Percentiles rank a stretch among this genome's conserved stretches.
Conservation (phyloP, 768 basidiomycete species). For the Neoboletus magnificus region DNA sequence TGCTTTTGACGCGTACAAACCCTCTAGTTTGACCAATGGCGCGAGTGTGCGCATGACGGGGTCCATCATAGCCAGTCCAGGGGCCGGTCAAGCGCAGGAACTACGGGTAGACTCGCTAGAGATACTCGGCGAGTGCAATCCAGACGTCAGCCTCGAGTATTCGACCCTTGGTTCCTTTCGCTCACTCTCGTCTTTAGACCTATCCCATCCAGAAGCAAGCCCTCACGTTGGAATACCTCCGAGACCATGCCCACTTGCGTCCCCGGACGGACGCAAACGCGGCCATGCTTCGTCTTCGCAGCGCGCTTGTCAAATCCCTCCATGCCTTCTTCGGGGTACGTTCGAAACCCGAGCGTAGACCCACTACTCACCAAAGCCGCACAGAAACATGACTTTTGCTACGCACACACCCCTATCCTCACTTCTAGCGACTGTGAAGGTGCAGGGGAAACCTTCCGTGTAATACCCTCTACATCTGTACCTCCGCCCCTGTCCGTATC, state of each 20-base stretch:
- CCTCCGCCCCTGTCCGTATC: too few species aligned
- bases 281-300: slow-evolving; percentile 73
- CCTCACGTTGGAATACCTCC: slow-evolving; percentile 72
- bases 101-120: slow-evolving; percentile 46
- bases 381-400: slow-evolving; percentile 74
- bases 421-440: slow-evolving; percentile 95
- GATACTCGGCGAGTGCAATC: slow-evolving; percentile 54
- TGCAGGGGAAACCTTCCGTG: slow-evolving; percentile 86
- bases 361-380: slow-evolving; percentile 8
- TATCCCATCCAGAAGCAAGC: slow-evolving; percentile 94
- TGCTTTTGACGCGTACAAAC: slow-evolving; percentile 3
- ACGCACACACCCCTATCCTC: slow-evolving; percentile 82
- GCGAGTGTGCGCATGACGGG: slow-evolving; percentile 52
- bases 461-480: slow-evolving; percentile 38
- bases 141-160: slow-evolving; percentile 40
- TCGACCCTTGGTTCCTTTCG: background rate
- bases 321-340: slow-evolving; percentile 71
- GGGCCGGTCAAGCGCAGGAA: slow-evolving; percentile 51
- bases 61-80: slow-evolving; percentile 43
- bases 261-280: slow-evolving; percentile 70
- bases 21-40: slow-evolving; percentile 49
- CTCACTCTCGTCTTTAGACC: slow-evolving; percentile 39
- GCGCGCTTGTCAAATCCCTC: slow-evolving; percentile 52
- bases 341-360: background rate
- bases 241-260: slow-evolving; percentile 87